These are phyloP conservation scores for Phytophthora agathidicida DNA, from an alignment of 352 stramenopile species.

Conservation along the genomic window DNA sequence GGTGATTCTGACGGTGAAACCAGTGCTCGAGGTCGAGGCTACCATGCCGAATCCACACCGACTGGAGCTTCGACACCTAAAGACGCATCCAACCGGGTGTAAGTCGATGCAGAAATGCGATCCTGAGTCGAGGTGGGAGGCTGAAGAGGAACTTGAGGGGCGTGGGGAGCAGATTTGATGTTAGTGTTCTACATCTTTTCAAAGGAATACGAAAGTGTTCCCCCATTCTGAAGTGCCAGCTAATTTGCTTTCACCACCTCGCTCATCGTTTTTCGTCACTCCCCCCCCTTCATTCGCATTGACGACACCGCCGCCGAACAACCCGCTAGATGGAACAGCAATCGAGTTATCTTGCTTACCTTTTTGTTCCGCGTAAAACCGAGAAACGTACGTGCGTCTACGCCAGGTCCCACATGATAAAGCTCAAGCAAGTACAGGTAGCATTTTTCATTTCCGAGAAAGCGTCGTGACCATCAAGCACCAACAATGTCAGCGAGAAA, in stretches of 20 bases:
- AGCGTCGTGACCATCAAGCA: neutral
- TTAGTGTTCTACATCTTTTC: conserved; percentile 13
- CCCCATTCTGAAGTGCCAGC: no score
- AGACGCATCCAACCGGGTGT: conserved; percentile 40
- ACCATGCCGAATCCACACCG: conserved; percentile 30
- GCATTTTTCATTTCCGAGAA: conserved; percentile 19
- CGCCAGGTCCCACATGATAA: no score
- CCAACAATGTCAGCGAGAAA: conserved; percentile 9
- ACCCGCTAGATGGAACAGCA: no score
- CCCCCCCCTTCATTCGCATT: neutral
- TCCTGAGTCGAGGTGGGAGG: neutral
- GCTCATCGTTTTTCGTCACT: neutral
- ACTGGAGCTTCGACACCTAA: conserved; percentile 21
- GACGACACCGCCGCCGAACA: no score
- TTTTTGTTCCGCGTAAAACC: no score
- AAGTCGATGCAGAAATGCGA: conserved; percentile 6
- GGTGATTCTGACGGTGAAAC: conserved; percentile 14
- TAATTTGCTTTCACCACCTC: no score
- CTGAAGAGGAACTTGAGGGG: neutral
- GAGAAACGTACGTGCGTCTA: no score
- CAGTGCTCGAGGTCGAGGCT: conserved; percentile 18
- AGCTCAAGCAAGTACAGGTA: no score
- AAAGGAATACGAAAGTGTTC: conserved; percentile 8
- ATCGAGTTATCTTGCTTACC: no score
- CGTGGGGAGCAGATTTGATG: conserved; percentile 1